Evolutionary conservation across 352 stramenopile species (phyloP).

Genomic region (Phytopythium delawarense): DNA sequence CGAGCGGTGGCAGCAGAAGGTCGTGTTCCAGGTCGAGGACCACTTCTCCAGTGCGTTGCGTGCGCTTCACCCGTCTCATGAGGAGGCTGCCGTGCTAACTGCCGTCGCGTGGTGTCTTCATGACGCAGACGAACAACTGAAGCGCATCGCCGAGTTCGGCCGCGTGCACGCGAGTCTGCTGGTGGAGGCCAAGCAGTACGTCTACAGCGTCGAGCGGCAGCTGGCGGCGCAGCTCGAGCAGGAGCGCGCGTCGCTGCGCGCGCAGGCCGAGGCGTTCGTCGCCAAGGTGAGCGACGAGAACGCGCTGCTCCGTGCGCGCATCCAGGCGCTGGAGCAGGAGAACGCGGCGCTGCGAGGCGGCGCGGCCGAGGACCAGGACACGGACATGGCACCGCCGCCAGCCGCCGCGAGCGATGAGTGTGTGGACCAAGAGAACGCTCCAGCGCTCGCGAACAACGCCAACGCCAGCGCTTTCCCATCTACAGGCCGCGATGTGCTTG

Average conservation of each 20-base stretch:
- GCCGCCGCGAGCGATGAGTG: conserved; percentile 10
- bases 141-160: conserved; percentile 74
- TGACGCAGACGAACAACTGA: conserved; percentile 65
- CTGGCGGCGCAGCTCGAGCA: conserved; percentile 43
- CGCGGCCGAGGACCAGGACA: conserved; percentile 12
- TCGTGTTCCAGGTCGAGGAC: conserved; percentile 57
- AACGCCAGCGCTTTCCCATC: no score
- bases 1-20: conserved; percentile 54
- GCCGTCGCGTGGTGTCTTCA: neutral
- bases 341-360: conserved; percentile 10
- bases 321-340: conserved; percentile 24
- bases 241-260: conserved; percentile 35
- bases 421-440: neutral
- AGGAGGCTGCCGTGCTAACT: neutral
- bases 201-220: conserved; percentile 52
- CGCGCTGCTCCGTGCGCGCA: conserved; percentile 19
- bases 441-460: neutral
- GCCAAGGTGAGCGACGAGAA: conserved; percentile 46
- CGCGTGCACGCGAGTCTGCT: conserved; percentile 61
- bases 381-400: conserved; percentile 7
- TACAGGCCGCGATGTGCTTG: no score
- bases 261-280: conserved; percentile 51
- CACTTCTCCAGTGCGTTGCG: conserved; percentile 55
- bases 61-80: neutral
- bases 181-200: conserved; percentile 63